These are phyloP conservation scores for Amniculicola lignicola DNA, from an alignment of 495 filamentous ascomycete species.

Conservation along the genomic window DNA sequence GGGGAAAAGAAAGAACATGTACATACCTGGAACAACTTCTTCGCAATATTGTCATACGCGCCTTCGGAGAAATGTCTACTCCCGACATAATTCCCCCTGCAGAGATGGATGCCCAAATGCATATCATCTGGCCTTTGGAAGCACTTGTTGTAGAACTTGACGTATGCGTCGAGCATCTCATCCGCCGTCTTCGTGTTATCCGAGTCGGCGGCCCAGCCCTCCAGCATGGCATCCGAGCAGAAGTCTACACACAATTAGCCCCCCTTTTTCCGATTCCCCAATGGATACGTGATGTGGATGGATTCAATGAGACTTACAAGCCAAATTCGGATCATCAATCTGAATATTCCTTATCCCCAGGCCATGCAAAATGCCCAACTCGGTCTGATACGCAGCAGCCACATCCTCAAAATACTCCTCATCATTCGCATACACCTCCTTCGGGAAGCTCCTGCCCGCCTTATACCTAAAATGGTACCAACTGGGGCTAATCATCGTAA, in stretches of 20 bases:
- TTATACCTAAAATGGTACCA: constrained; percentile 42
- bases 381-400: constrained; percentile 40
- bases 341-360: constrained; percentile 44
- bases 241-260: constrained; percentile 43
- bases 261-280: background rate
- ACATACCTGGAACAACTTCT: constrained; percentile 53
- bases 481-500: constrained; percentile 38
- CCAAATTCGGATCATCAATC: constrained; percentile 49
- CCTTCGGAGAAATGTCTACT: constrained; percentile 61
- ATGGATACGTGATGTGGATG: too few species aligned
- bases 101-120: constrained; percentile 65
- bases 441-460: constrained; percentile 35
- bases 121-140: constrained; percentile 55
- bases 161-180: constrained; percentile 58
- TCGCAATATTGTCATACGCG: constrained; percentile 65
- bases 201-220: constrained; percentile 58
- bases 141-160: constrained; percentile 60
- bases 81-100: constrained; percentile 58
- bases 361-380: constrained; percentile 38
- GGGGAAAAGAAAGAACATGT: too few species aligned
- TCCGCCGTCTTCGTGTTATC: constrained; percentile 52
- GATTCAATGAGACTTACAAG: constrained; percentile 38
- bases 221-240: constrained; percentile 61
- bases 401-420: constrained; percentile 42
- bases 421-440: constrained; percentile 39